Base-by-base conservation (phyloP, 2,329 filamentous ascomycete species). In the Trichophyton verrucosum region DNA sequence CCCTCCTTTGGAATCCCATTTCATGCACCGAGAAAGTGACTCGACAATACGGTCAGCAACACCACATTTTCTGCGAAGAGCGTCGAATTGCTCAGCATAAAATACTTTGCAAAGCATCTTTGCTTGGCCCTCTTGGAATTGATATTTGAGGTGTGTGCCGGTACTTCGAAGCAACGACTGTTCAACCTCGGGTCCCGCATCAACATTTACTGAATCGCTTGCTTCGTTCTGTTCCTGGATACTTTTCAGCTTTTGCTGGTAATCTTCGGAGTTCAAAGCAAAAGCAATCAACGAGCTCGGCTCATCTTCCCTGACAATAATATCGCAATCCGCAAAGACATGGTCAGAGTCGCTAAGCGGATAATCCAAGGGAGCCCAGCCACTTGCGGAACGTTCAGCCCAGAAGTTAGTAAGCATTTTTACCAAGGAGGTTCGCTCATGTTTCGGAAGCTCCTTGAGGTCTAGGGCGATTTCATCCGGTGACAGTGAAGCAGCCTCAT, bases 31-130 rank as follows among this genome's bases (percentile, higher is more conserved):
- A 6, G 94, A 97, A 22, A 99, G 78, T 1, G 91, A 96, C 71
- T 99, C 94, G 27, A 97, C 86, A 65, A 99, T 95, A 40, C 94
- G 88, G 70, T 97, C 91, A 1, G 90, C 86, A 7, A 96, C 88
- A 15, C 92, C 92, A 65, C 92, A 97, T 74, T 96, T 96, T 61
- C 89, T 84, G 61, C 94, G 85, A 44, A 99, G 81, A 2, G 94
- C 94, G 74, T 99, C 94, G 67, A 99, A 99, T 65, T 96, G 94
- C 72, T 97, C 94, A 0, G 94, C 94, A 69, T 95, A 99, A 74
- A 99, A 97, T 55, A 99, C 94, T 75, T 99, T 99, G 78, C 95
- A 97, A 57, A 92, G 87, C 82, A 96, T 95, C 68, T 88, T 89
- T 2, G 95, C 92, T n/a, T 88, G 86, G 0, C 92, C 91, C 71